Conservation (phyloP, 805 yeast genomes). For the Teunomyces gatunensis region DNA sequence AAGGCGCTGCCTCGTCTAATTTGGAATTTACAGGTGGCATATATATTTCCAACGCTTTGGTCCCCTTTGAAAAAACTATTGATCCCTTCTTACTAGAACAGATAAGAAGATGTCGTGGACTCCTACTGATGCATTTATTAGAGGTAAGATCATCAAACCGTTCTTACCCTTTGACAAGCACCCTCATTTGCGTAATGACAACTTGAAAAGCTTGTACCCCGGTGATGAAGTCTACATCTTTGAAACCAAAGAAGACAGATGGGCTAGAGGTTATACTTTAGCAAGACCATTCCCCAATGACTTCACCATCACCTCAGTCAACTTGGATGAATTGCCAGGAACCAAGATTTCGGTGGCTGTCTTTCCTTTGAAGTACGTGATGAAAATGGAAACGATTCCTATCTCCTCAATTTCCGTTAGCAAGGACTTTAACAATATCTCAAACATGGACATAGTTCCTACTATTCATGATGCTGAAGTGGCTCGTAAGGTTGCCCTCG, state of each 20-base stretch:
- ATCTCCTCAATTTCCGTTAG: conserved; percentile 28
- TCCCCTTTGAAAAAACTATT: neutral
- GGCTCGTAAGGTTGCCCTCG: conserved; percentile 15
- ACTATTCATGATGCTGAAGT: conserved; percentile 31
- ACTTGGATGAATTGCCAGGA: conserved; percentile 63
- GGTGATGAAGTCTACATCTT: conserved; percentile 79
- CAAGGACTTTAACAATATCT: conserved; percentile 27
- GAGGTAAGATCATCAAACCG: conserved; percentile 37
- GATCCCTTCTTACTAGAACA: neutral
- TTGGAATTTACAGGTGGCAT: neutral
- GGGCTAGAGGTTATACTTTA: conserved; percentile 80
- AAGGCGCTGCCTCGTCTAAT: neutral
- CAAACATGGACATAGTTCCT: conserved; percentile 26
- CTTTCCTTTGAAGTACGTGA: conserved; percentile 58
- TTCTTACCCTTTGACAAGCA: conserved; percentile 43
- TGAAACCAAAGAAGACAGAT: conserved; percentile 56
- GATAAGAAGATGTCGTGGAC: conserved; percentile 31
- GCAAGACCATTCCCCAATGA: conserved; percentile 70
- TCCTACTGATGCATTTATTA: conserved; percentile 34
- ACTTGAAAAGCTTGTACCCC: conserved; percentile 56
- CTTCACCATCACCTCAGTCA: conserved; percentile 58
- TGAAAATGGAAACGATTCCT: conserved; percentile 42
- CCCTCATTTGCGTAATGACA: conserved; percentile 34
- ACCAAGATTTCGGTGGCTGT: conserved; percentile 51
- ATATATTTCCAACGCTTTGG: neutral